phyloP scores from a whole-genome alignment of 169 alveolate genomes.

The Theileria equi region DNA sequence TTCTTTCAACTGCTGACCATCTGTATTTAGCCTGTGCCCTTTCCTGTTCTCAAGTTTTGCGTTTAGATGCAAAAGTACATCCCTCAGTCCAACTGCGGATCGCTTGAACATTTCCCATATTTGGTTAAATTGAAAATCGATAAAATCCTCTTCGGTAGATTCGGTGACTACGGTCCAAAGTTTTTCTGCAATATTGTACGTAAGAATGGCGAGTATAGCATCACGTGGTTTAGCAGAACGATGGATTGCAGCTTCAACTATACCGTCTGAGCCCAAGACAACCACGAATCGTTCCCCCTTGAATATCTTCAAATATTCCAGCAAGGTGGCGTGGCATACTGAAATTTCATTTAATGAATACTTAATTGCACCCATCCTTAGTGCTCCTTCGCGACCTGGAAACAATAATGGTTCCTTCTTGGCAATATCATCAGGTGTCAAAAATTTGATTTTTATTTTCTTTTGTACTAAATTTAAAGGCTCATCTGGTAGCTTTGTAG shows the following conservation, averaged over 20 bases:
- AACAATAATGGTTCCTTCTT: slow-evolving; percentile 33
- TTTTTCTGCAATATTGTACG: slow-evolving; percentile 57
- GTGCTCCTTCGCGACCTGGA: slow-evolving; percentile 53
- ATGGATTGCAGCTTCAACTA: slow-evolving; percentile 49
- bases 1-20: slow-evolving; percentile 18
- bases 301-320: slow-evolving; percentile 37
- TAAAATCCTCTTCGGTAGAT: slow-evolving; percentile 12
- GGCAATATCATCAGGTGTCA: slow-evolving; percentile 54
- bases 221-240: slow-evolving; percentile 47
- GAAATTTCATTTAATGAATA: slow-evolving; percentile 33
- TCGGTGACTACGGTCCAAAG: slow-evolving; percentile 49
- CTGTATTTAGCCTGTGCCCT: neutral
- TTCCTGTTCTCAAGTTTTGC: neutral
- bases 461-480: slow-evolving; percentile 43
- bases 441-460: slow-evolving; percentile 16
- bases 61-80: slow-evolving; percentile 32
- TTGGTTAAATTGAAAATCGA: slow-evolving; percentile 30
- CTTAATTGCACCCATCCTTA: slow-evolving; percentile 44
- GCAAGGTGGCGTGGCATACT: slow-evolving; percentile 37
- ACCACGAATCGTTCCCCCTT: slow-evolving; percentile 48
- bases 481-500: slow-evolving; percentile 21
- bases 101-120: slow-evolving; percentile 51
- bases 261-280: slow-evolving; percentile 43
- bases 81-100: slow-evolving; percentile 44
- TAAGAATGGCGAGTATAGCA: slow-evolving; percentile 52